Evolutionary conservation across 1,284 basidiomycete genomes (phyloP).

Genomic region (Cutaneotrichosporon cavernicola): DNA sequence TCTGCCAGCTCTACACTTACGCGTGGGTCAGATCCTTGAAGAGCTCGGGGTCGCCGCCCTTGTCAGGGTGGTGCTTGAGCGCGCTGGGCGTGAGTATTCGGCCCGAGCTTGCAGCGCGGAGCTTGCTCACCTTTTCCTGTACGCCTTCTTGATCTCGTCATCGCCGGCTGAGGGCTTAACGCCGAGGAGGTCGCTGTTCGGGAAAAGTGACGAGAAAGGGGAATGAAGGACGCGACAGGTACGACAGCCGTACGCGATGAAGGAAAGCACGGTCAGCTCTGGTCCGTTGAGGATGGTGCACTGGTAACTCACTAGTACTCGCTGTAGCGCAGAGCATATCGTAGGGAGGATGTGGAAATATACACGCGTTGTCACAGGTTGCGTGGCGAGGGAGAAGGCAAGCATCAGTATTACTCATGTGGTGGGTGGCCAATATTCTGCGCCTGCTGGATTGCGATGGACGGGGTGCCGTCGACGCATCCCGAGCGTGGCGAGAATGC

Average conservation of each 20-base stretch:
- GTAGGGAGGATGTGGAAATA: not conserved
- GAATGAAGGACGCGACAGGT: not conserved
- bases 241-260: not conserved
- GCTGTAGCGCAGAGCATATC: slow-evolving; percentile 53
- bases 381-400: not conserved
- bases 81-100: slow-evolving; percentile 60
- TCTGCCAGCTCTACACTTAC: slow-evolving; percentile 57
- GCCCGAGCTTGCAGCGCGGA: not conserved
- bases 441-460: not conserved
- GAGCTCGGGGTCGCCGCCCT: slow-evolving; percentile 91
- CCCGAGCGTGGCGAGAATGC: not conserved
- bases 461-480: not conserved
- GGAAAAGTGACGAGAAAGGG: slow-evolving; percentile 15
- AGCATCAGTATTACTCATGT: slow-evolving; percentile 13
- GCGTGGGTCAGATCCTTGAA: slow-evolving; percentile 99
- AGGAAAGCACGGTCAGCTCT: slow-evolving; percentile 12
- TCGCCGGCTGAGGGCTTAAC: slow-evolving; percentile 74
- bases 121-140: slow-evolving; percentile 77
- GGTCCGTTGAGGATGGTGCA: not conserved
- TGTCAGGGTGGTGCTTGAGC: slow-evolving; percentile 89
- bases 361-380: not conserved
- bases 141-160: slow-evolving; percentile 86
- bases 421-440: not conserved
- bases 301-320: slow-evolving; percentile 65
- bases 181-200: slow-evolving; percentile 68